Conservation (phyloP, 1,284 basidiomycete species). For the Papiliotrema laurentii region DNA sequence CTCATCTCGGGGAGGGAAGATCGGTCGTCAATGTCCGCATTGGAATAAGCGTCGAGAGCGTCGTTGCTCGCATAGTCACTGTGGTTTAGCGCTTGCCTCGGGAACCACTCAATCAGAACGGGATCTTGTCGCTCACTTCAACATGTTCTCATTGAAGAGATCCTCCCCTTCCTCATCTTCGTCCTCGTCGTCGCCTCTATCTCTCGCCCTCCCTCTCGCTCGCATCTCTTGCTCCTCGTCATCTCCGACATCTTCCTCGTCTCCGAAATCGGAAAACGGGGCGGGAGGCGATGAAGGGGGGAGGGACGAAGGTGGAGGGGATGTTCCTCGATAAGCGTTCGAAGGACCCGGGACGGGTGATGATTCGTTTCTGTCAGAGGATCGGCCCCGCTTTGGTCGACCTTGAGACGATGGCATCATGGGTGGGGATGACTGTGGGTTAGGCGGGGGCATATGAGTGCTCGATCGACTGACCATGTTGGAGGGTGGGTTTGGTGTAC, state of each 20-base stretch:
- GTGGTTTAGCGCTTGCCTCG: slow-evolving; percentile 5
- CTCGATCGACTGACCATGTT: slow-evolving; percentile 11
- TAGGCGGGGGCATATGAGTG: not conserved
- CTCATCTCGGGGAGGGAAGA: slow-evolving; percentile 69
- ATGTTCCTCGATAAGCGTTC: slow-evolving; percentile 25
- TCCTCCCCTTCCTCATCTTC: slow-evolving; percentile 73
- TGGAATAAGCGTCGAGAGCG: slow-evolving; percentile 80
- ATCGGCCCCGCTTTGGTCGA: slow-evolving; percentile 40
- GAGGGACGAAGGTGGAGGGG: slow-evolving; percentile 31
- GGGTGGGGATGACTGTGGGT: slow-evolving; percentile 23
- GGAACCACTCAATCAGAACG: not conserved
- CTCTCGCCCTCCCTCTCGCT: slow-evolving; percentile 41
- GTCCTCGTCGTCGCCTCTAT: slow-evolving; percentile 59
- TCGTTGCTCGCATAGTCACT: slow-evolving; percentile 87
- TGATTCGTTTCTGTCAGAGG: slow-evolving; percentile 8
- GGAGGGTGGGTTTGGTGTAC: not conserved
- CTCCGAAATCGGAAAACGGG: slow-evolving; percentile 82
- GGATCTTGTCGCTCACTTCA: slow-evolving; percentile 59
- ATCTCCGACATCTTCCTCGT: slow-evolving; percentile 71
- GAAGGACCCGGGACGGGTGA: slow-evolving; percentile 21
- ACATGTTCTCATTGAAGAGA: slow-evolving; percentile 73
- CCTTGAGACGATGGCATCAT: slow-evolving; percentile 34
- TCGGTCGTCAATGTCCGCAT: slow-evolving; percentile 80
- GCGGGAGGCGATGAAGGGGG: slow-evolving; percentile 65
- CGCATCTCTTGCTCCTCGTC: slow-evolving; percentile 61